These are phyloP conservation scores for Coemansia sp. DNA, from an alignment of 192 early-diverging fungal genomes.

Conservation along the genomic window DNA sequence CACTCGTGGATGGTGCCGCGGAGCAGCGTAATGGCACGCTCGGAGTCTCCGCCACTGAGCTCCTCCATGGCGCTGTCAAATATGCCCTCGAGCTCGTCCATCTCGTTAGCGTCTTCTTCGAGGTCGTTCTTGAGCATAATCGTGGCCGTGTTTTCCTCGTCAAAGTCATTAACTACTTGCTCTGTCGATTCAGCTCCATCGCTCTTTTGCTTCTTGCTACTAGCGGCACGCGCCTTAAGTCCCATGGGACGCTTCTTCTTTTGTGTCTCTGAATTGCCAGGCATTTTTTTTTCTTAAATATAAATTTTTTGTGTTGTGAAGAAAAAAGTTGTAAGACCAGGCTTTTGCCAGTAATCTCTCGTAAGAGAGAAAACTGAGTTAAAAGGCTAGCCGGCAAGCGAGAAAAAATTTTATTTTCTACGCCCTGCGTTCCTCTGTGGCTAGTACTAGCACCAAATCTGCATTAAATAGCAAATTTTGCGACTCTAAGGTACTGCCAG, in stretches of 20 bases:
- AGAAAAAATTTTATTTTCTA: constrained; percentile 11
- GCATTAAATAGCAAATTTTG: neutral
- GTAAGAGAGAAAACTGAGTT: neutral
- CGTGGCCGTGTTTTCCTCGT: constrained; percentile 45
- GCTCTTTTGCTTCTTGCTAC: constrained; percentile 33
- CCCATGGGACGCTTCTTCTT: constrained; percentile 58
- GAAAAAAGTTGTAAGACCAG: neutral
- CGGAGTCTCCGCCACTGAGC: constrained; percentile 19
- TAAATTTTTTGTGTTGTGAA: neutral
- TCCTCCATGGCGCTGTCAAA: constrained; percentile 58
- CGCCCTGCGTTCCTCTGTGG: constrained; percentile 5
- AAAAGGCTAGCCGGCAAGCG: constrained; percentile 3
- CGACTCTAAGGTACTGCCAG: constrained; percentile 10
- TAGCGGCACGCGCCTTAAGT: constrained; percentile 53
- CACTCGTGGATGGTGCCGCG: constrained; percentile 66
- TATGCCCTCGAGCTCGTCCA: constrained; percentile 59
- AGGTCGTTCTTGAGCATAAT: constrained; percentile 46
- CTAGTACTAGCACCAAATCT: constrained; percentile 3
- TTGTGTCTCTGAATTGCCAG: constrained; percentile 10
- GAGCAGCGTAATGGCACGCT: constrained; percentile 52
- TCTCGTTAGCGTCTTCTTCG: constrained; percentile 52
- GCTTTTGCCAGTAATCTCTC: neutral
- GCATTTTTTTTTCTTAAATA: neutral
- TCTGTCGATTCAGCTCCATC: constrained; percentile 2
- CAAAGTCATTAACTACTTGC: constrained; percentile 43